Evolutionary conservation across 176 grass and related monocot species (phyloP).

Genomic region (Otatea glauca): DNA sequence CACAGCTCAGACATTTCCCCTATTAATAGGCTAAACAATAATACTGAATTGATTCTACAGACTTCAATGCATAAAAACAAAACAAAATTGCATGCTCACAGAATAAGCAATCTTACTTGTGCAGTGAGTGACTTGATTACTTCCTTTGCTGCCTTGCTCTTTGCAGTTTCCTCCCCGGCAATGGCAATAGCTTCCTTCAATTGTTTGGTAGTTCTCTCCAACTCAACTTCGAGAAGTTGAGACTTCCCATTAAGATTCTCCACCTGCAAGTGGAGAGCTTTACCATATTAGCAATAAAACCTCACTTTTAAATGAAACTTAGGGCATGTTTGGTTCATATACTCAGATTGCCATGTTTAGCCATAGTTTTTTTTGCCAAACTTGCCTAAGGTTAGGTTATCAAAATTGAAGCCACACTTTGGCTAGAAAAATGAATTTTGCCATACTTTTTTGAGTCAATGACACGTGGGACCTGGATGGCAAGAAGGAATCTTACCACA

Average conservation of each 20-base stretch:
- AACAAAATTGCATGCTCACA: slow-evolving; percentile 8
- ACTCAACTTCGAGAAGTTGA: slow-evolving; percentile 80
- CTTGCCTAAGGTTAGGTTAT: no score
- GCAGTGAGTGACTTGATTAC: slow-evolving; percentile 92
- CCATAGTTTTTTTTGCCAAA: no score
- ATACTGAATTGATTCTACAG: slow-evolving; percentile 5
- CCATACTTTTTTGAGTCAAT: no score
- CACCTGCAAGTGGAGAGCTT: slow-evolving; percentile 57
- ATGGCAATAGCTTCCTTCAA: slow-evolving; percentile 88
- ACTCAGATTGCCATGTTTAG: no score
- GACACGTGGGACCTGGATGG: no score
- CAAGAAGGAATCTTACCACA: no score
- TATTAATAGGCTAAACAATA: background rate
- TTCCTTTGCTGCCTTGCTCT: slow-evolving; percentile 95
- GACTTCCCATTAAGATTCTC: slow-evolving; percentile 81
- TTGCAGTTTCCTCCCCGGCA: slow-evolving; percentile 85
- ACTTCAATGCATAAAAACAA: background rate
- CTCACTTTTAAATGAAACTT: slow-evolving; percentile 11
- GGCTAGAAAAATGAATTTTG: no score
- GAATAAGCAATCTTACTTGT: slow-evolving; percentile 62
- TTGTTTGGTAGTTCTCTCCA: slow-evolving; percentile 87
- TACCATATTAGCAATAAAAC: slow-evolving; percentile 33
- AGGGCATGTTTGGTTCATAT: no score
- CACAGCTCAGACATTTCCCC: background rate
- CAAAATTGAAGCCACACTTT: no score